Conservation (phyloP, 2,329 filamentous ascomycete species). For the Epichloe scottii region DNA sequence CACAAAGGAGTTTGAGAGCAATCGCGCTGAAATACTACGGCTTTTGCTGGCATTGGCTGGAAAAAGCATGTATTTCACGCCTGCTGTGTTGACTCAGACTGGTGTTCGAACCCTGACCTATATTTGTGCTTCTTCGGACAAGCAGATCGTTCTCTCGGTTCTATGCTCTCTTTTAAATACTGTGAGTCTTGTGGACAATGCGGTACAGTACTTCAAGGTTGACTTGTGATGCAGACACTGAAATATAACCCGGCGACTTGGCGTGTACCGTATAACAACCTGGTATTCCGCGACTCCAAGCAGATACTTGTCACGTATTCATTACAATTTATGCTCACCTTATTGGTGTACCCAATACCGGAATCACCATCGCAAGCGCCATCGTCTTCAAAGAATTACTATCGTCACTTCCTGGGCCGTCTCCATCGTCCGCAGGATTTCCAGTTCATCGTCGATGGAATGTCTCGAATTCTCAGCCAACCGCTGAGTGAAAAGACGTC, state of each 20-base stretch:
- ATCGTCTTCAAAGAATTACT: slow-evolving; percentile 69
- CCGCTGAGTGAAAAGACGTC: slow-evolving; percentile 80
- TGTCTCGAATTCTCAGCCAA: slow-evolving; percentile 84
- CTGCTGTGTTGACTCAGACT: slow-evolving; percentile 64
- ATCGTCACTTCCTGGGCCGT: slow-evolving; percentile 81
- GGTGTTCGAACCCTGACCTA: slow-evolving; percentile 81
- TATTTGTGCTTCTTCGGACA: slow-evolving; percentile 75
- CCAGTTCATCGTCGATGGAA: slow-evolving; percentile 91
- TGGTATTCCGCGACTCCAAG: slow-evolving; percentile 83
- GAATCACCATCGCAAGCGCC: slow-evolving; percentile 52
- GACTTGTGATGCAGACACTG: slow-evolving; percentile 48
- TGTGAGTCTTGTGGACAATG: slow-evolving; percentile 35
- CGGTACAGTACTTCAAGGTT: background rate
- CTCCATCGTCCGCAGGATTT: slow-evolving; percentile 92
- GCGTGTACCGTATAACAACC: slow-evolving; percentile 86
- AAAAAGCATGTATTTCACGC: slow-evolving; percentile 86
- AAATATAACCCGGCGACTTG: slow-evolving; percentile 94
- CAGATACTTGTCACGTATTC: slow-evolving; percentile 86
- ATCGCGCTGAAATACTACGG: slow-evolving; percentile 79
- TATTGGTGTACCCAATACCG: slow-evolving; percentile 78
- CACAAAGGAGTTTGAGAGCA: slow-evolving; percentile 85
- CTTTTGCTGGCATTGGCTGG: slow-evolving; percentile 76
- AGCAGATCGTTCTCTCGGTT: slow-evolving; percentile 80
- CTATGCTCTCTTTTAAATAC: slow-evolving; percentile 92
- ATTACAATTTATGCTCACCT: slow-evolving; percentile 75